Conservation (phyloP, 495 filamentous ascomycete species). For the Mycothermus thermophilus region DNA sequence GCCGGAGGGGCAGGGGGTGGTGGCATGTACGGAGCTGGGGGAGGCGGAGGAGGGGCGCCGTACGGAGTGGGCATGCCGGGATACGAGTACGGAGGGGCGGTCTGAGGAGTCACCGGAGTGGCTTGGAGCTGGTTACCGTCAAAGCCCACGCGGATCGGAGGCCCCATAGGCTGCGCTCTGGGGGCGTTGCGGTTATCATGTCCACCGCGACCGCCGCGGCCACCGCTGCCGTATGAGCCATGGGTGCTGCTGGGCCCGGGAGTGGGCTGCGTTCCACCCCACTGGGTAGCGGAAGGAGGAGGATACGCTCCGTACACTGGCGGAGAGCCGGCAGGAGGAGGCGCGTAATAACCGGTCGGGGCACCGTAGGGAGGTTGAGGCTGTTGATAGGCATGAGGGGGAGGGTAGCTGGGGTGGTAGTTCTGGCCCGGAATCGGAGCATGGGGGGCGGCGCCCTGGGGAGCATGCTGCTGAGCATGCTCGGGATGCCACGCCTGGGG, state of each 20-base stretch:
- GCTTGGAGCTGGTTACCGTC: conserved; percentile 30
- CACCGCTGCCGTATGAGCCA: conserved; percentile 33
- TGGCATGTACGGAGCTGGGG: conserved; percentile 25
- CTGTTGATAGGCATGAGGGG: conserved; percentile 31
- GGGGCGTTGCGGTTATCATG: conserved; percentile 33
- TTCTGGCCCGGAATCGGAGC: conserved; percentile 29
- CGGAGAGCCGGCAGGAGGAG: conserved; percentile 21
- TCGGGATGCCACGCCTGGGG: conserved; percentile 18
- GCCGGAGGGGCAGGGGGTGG: conserved; percentile 14
- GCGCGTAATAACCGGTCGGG: conserved; percentile 21
- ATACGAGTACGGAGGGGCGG: conserved; percentile 25
- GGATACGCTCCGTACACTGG: conserved; percentile 22
- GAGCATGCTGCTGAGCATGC: conserved; percentile 14
- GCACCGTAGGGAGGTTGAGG: conserved; percentile 22
- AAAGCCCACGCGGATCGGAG: conserved; percentile 45
- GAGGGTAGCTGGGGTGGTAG: conserved; percentile 38
- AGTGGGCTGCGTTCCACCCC: too few relatives aligned
- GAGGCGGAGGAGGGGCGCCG: conserved; percentile 10
- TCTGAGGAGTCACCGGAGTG: conserved; percentile 31
- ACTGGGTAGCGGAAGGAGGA: conserved; percentile 30
- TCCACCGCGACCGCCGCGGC: conserved; percentile 39
- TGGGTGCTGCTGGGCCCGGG: too few relatives aligned
- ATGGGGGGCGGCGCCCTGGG: conserved; percentile 8
- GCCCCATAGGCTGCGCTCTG: conserved; percentile 42
- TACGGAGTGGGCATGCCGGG: conserved; percentile 3